Base-by-base conservation (phyloP, 2,329 filamentous ascomycete species). In the Aspergillus alliaceus region DNA sequence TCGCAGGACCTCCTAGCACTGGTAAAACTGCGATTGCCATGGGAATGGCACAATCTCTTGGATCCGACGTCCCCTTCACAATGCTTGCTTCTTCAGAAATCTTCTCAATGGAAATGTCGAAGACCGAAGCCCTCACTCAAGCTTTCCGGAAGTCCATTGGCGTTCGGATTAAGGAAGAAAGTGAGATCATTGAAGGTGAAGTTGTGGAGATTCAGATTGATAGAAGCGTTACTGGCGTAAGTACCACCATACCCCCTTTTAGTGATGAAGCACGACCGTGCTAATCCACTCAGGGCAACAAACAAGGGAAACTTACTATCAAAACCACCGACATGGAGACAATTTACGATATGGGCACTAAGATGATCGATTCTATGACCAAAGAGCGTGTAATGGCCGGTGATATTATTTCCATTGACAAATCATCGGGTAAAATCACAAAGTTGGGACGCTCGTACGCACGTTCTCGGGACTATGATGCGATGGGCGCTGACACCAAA, bases 321-420 rank as follows among this genome's bases (percentile, higher is more conserved):
- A 99, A 99, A 80, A 99, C 95, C 11, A 98, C 93, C 57, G 95
- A 99, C 75, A 99, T 99, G 95, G 95, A 99, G 78, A 96, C 95
- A 12, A 90, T 99, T 64, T 99, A 98, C 79, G 95, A 99, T 71
- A 97, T 99, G 93, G 95, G 95, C 64, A 93, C 90, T 65, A 98
- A 98, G 80, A 98, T 99, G 95, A 99, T 99, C 65, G 95, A 99
- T 73, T 92, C 92, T 64, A 97, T 99, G 92, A 97, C 93, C 65
- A 98, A 98, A 79, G 95, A 99, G 81, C 93, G 96, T 69, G 91
- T 99, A 64, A 96, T 98, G 88, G 95, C 95, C 4, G 95, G 95
- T 67, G 95, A 99, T 74, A 95, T 99, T 65, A 96, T 99, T 69
- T 96, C 91, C 56, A 98, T 99, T 67, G 95, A 99, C 82, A 99